Conservation (phyloP, 2,329 filamentous ascomycete genomes). For the Beauveria scarabaeidicola region DNA sequence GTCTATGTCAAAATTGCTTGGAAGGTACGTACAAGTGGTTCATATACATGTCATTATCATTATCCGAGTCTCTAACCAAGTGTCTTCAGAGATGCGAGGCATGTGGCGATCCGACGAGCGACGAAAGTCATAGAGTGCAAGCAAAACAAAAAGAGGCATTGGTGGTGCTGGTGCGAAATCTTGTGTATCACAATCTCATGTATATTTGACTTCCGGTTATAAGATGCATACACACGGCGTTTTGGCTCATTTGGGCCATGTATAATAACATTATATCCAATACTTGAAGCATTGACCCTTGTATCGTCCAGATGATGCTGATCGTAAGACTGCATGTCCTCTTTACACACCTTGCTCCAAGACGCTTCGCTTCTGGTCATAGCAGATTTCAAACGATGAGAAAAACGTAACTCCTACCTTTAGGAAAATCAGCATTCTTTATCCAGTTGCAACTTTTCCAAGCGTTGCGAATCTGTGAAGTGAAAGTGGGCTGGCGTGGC, state of each 20-base stretch:
- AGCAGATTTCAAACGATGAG: no score
- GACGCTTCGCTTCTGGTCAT: background rate
- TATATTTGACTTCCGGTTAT: constrained; percentile 22
- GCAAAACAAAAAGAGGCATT: background rate
- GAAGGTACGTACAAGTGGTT: constrained; percentile 51
- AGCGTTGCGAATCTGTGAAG: background rate
- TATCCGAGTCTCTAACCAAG: constrained; percentile 8
- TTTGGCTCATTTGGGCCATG: constrained; percentile 23
- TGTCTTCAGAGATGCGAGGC: constrained; percentile 33
- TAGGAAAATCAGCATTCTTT: no score
- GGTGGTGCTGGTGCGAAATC: constrained; percentile 3
- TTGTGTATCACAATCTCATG: constrained; percentile 21
- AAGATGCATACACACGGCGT: constrained; percentile 26
- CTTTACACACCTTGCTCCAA: background rate
- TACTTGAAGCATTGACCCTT: background rate
- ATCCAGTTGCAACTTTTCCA: background rate
- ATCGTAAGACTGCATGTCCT: background rate
- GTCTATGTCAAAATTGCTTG: constrained; percentile 81
- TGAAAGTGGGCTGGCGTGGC: constrained; percentile 4
- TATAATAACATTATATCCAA: constrained; percentile 17
- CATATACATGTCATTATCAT: background rate
- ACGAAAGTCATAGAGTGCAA: background rate
- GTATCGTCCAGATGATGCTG: no score
- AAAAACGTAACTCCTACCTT: no score
- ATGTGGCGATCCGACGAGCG: constrained; percentile 27